Percentiles rank a stretch among this genome's conserved stretches.
Conservation (phyloP, 768 basidiomycete genomes). For the Boletales sp. region DNA sequence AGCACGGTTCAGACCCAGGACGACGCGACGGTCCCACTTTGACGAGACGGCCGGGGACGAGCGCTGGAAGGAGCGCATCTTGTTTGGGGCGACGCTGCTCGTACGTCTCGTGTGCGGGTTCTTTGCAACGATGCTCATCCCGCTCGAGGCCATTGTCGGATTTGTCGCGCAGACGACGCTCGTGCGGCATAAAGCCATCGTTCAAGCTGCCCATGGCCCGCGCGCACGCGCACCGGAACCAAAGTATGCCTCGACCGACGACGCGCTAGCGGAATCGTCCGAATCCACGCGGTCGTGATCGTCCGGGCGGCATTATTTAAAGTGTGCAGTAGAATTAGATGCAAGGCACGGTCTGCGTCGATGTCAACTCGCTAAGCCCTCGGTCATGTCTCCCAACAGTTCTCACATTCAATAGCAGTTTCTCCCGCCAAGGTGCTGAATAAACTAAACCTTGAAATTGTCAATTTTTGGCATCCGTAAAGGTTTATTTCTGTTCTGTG, state of each 20-base stretch:
- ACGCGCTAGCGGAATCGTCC: slow-evolving; percentile 20
- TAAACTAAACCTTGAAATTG: too few relatives aligned
- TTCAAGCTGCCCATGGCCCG: slow-evolving; percentile 7
- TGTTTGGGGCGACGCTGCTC: slow-evolving; percentile 51
- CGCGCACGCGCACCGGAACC: slow-evolving; percentile 4
- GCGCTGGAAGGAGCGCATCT: slow-evolving; percentile 61
- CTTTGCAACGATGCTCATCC: too few relatives aligned
- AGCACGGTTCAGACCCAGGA: slow-evolving; percentile 39
- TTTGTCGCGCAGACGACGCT: slow-evolving; percentile 33
- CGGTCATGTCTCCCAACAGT: too few relatives aligned
- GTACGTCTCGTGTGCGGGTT: slow-evolving; percentile 31
- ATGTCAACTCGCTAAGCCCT: too few relatives aligned
- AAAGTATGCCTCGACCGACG: slow-evolving; percentile 12
- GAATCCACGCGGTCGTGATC: background rate
- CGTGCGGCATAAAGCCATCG: slow-evolving; percentile 31
- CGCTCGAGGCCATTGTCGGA: slow-evolving; percentile 23
- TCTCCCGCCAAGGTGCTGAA: too few relatives aligned
- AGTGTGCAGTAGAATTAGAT: background rate
- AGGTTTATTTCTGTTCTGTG: too few relatives aligned
- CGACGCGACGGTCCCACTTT: slow-evolving; percentile 41
- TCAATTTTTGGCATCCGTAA: too few relatives aligned
- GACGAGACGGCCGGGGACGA: slow-evolving; percentile 49
- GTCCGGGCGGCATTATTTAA: background rate
- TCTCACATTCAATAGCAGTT: too few relatives aligned
- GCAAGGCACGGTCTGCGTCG: too few relatives aligned